Conservation (phyloP, 2,329 filamentous ascomycete genomes). For the Ceratocystis albifundus region DNA sequence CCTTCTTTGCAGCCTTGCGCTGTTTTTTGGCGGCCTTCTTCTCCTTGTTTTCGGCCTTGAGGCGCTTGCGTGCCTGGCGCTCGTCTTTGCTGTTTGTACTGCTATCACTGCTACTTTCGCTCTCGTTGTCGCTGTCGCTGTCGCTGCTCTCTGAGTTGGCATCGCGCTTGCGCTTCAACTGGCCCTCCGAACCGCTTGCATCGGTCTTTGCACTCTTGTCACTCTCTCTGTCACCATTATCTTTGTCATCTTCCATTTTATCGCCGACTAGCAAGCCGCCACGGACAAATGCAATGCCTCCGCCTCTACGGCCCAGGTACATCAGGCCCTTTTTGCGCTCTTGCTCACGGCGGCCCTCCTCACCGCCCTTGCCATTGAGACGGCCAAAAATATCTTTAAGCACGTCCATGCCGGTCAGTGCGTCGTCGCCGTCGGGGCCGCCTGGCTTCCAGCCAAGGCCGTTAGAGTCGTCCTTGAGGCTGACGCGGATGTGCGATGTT, state of each 20-base stretch:
- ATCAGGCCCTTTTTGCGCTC: constrained; percentile 57
- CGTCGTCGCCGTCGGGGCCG: constrained; percentile 53
- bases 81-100: not conserved
- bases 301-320: constrained; percentile 59
- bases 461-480: constrained; percentile 80
- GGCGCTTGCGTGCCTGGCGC: constrained; percentile 14
- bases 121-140: not conserved
- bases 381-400: constrained; percentile 79
- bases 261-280: constrained; percentile 53
- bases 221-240: constrained; percentile 9
- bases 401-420: constrained; percentile 73
- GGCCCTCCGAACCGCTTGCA: not conserved
- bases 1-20: constrained; percentile 18
- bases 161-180: constrained; percentile 14
- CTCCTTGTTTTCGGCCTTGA: constrained; percentile 17
- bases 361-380: constrained; percentile 75
- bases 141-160: not conserved
- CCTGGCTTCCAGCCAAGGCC: constrained; percentile 65
- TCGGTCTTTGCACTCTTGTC: not conserved
- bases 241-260: constrained; percentile 23
- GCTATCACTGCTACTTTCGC: not conserved
- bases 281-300: constrained; percentile 71
- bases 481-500: constrained; percentile 71
- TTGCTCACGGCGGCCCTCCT: constrained; percentile 46
- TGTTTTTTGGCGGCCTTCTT: constrained; percentile 19